Conservation (phyloP, 1,284 basidiomycete genomes). For the Ceratorhiza oryzae-sativae region DNA sequence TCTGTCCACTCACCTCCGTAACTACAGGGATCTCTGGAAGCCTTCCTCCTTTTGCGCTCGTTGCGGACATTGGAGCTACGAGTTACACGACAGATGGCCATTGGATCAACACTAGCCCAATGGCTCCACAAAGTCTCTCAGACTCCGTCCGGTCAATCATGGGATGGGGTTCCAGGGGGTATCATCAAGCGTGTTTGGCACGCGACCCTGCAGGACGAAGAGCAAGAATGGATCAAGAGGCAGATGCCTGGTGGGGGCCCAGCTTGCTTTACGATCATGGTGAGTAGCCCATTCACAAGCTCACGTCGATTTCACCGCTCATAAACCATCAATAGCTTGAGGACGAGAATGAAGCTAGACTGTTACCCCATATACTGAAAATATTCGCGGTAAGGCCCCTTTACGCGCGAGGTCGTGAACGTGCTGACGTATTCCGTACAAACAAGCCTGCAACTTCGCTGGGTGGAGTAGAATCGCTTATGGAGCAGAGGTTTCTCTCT, state of each 20-base stretch:
- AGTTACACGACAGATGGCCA: constrained; percentile 76
- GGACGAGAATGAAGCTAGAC: constrained; percentile 47
- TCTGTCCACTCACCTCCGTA: neutral
- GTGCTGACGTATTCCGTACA: neutral
- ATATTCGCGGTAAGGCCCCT: constrained; percentile 70
- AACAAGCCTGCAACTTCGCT: constrained; percentile 89
- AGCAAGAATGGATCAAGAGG: constrained; percentile 63
- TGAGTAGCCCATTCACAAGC: too few species aligned
- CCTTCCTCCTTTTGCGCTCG: constrained; percentile 87
- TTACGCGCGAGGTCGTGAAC: neutral
- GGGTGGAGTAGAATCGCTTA: constrained; percentile 87
- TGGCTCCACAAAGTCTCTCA: constrained; percentile 70
- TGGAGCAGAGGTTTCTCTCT: constrained; percentile 76
- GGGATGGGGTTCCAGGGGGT: constrained; percentile 68
- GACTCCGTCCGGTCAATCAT: constrained; percentile 55
- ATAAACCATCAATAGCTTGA: constrained; percentile 48
- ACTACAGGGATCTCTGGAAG: constrained; percentile 71
- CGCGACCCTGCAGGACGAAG: constrained; percentile 74
- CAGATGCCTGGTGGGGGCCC: constrained; percentile 88
- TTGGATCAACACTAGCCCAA: constrained; percentile 72
- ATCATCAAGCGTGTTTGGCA: constrained; percentile 77
- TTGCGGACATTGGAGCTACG: constrained; percentile 85
- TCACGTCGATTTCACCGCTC: too few species aligned
- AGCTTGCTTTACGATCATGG: constrained; percentile 77
- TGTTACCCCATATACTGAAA: constrained; percentile 68